Percentiles rank a stretch among this genome's conserved stretches.
phyloP scores from a whole-genome alignment of 768 basidiomycete species.

The Baorangia bicolor region DNA sequence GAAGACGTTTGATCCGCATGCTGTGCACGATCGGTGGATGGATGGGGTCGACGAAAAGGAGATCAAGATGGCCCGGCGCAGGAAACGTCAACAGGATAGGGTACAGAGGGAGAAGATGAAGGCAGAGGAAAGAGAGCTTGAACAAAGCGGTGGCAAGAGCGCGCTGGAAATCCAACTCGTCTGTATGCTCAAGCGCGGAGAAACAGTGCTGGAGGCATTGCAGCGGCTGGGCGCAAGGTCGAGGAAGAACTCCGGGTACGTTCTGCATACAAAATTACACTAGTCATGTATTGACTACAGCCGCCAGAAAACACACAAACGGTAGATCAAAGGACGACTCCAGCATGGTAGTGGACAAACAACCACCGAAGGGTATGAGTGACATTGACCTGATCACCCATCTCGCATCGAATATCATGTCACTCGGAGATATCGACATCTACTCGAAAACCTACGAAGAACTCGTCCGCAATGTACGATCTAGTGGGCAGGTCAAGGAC shows the following conservation, averaged over 20 bases:
- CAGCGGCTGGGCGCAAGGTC: conserved; percentile 75
- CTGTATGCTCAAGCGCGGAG: conserved; percentile 78
- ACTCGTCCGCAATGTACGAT: conserved; percentile 71
- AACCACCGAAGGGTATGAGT: conserved; percentile 33
- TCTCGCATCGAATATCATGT: conserved; percentile 85
- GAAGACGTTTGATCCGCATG: conserved; percentile 84
- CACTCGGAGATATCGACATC: conserved; percentile 80
- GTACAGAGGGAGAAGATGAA: conserved; percentile 64
- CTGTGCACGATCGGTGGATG: conserved; percentile 95
- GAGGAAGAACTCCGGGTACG: conserved; percentile 43
- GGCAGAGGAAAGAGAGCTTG: conserved; percentile 73
- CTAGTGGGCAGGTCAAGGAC: conserved; percentile 64
- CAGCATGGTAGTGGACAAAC: conserved; percentile 54
- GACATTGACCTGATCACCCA: conserved; percentile 82
- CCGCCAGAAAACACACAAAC: conserved; percentile 30
- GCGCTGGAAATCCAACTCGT: conserved; percentile 69
- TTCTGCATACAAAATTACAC: background rate
- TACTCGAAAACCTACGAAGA: conserved; percentile 87
- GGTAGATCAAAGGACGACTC: conserved; percentile 34
- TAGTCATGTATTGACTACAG: background rate
- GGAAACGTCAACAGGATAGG: conserved; percentile 74
- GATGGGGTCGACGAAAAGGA: conserved; percentile 82
- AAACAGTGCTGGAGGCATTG: conserved; percentile 86
- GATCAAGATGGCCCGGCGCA: conserved; percentile 77
- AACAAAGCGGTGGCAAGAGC: conserved; percentile 63